Base-by-base conservation (phyloP, 2,329 filamentous ascomycete species). In the Zymoseptoria brevis region DNA sequence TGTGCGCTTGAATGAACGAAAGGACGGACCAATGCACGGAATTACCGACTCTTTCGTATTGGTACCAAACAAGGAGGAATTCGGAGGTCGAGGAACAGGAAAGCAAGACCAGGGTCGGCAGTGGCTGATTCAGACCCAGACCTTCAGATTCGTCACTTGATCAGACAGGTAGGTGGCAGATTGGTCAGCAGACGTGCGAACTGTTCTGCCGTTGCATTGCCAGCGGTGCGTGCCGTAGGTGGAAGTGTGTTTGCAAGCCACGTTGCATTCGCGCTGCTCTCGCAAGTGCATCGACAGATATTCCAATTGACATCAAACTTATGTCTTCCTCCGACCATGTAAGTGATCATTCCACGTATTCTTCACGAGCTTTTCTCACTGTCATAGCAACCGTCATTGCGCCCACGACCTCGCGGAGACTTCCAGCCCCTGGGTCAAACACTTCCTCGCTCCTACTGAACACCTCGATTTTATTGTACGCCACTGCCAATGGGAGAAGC, bases 31-130 rank as follows among this genome's bases (percentile, higher is more conserved):
- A 13, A 81, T 84, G 72, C 84, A 84, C 65, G 84, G 83, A 41
- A 96, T 96, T 72, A 87, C 85, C 68, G 91, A 96, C 73, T 87
- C 82, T 0, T 87, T 96, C 71, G 82, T 95, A 22, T 78, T 96
- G 57, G 88, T 93, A 45, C 90, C 91, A 54, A 76, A 75, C 61
- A 68, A 69, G 59, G 74, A 73, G 56, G 62, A 67, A 50, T 61
- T 66, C 16, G 70, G 68, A 2, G 68, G 61, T 8, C 69, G 67
- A 57, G 68, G 69, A 2, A 70, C 67, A 26, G 68, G 63, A 0
- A 69, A 68, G 63, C 64, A 63, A 50, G 73, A 68, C 30, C 61
- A 69, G 57, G 71, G 67, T 13, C 67, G 68, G 62, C 68, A 67
- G 48, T 77, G 74, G 74, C 60, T 77, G 57, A 73, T 76, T 55